Conservation (phyloP, 805 yeast genomes). For the Wickerhamomyces rabaulensis region DNA sequence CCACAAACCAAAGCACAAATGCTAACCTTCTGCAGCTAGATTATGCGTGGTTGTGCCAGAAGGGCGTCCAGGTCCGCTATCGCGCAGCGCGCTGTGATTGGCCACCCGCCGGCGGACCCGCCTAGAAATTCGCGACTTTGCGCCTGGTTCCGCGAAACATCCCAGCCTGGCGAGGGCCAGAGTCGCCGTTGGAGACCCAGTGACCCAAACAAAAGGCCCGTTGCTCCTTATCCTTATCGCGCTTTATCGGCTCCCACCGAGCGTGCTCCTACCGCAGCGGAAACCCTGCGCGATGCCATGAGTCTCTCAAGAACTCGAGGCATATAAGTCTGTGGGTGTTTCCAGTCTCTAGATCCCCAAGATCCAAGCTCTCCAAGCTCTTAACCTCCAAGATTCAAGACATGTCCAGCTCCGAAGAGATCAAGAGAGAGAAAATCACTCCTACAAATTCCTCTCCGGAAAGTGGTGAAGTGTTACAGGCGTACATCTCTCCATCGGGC, state of each 20-base stretch:
- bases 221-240: neutral
- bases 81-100: neutral
- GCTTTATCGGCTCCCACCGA: neutral
- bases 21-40: too few species aligned
- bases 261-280: too few species aligned
- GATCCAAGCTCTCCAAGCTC: too few species aligned
- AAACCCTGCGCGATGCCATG: too few species aligned
- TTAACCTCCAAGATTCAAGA: neutral
- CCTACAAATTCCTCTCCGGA: neutral
- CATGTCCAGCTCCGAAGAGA: neutral
- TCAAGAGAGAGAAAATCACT: neutral
- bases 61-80: too few species aligned
- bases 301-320: too few species aligned
- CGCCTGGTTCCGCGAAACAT: neutral
- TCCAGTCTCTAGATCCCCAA: too few species aligned
- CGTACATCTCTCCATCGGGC: neutral
- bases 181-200: neutral
- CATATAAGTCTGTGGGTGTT: too few species aligned
- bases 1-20: too few species aligned
- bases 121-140: too few species aligned
- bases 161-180: too few species aligned
- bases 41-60: too few species aligned
- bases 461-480: neutral
- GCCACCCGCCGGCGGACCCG: neutral
- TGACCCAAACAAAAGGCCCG: neutral